phyloP scores from a whole-genome alignment of 768 basidiomycete species.

The Trametes cubensis region DNA sequence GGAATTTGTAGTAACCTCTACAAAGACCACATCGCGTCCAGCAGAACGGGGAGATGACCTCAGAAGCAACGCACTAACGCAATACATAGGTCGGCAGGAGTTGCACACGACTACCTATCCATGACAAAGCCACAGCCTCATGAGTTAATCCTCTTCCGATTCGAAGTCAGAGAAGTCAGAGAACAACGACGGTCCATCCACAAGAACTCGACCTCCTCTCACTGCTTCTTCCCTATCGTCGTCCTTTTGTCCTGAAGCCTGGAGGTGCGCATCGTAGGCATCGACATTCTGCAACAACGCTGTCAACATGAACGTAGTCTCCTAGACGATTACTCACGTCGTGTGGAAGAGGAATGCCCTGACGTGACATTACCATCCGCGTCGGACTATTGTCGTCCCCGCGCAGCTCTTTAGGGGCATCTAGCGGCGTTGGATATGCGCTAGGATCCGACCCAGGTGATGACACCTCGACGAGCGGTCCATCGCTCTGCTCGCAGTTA shows the following conservation, averaged over 20 bases:
- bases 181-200: slow-evolving; percentile 27
- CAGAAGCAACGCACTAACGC: no score
- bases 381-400: neutral
- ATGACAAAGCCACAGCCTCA: neutral
- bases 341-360: neutral
- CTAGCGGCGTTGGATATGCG: neutral
- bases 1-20: no score
- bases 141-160: slow-evolving; percentile 1
- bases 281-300: no score
- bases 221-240: neutral
- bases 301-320: no score
- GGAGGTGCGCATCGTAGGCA: no score
- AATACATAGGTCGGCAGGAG: no score
- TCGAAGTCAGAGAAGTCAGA: slow-evolving; percentile 7
- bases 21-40: no score
- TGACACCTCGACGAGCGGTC: neutral
- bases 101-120: no score
- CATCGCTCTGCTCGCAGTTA: no score
- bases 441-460: neutral
- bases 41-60: no score
- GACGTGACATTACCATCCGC: neutral
- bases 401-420: neutral
- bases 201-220: neutral
- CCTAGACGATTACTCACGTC: neutral
- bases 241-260: neutral